Conservation (phyloP, 495 filamentous ascomycete species). For the Penicillium canescens region DNA sequence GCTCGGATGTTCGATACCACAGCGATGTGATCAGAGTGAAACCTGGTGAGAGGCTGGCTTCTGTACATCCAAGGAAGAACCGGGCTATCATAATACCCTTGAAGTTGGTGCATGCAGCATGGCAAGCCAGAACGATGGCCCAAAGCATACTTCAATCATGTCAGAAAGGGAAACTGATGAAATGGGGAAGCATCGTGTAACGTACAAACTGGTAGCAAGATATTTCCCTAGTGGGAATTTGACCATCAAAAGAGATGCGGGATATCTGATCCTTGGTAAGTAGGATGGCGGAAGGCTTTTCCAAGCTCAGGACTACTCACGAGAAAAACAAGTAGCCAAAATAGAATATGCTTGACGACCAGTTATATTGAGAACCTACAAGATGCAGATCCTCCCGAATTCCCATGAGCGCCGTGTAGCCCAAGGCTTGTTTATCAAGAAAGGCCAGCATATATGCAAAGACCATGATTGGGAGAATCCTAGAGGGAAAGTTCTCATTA, state of each 20-base stretch:
- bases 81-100: conserved; percentile 45
- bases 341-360: conserved; percentile 55
- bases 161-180: background rate
- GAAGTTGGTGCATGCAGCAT: conserved; percentile 49
- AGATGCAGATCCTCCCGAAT: conserved; percentile 44
- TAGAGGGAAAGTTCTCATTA: background rate
- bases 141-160: conserved; percentile 19
- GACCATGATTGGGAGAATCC: conserved; percentile 28
- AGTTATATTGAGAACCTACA: conserved; percentile 53
- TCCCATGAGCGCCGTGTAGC: conserved; percentile 38
- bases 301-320: conserved; percentile 11
- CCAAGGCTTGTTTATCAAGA: conserved; percentile 54
- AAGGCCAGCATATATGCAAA: conserved; percentile 44
- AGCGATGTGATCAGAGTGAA: conserved; percentile 34
- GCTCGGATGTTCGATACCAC: conserved; percentile 47
- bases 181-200: conserved; percentile 16
- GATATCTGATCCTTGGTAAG: conserved; percentile 4
- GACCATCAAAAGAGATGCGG: conserved; percentile 45
- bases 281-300: background rate
- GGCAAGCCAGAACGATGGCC: conserved; percentile 49
- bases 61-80: conserved; percentile 50
- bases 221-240: conserved; percentile 43
- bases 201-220: conserved; percentile 48
- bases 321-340: conserved; percentile 56
- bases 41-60: conserved; percentile 40